Conservation (phyloP, 2,329 filamentous ascomycete species). For the Fusarium pininemorale region DNA sequence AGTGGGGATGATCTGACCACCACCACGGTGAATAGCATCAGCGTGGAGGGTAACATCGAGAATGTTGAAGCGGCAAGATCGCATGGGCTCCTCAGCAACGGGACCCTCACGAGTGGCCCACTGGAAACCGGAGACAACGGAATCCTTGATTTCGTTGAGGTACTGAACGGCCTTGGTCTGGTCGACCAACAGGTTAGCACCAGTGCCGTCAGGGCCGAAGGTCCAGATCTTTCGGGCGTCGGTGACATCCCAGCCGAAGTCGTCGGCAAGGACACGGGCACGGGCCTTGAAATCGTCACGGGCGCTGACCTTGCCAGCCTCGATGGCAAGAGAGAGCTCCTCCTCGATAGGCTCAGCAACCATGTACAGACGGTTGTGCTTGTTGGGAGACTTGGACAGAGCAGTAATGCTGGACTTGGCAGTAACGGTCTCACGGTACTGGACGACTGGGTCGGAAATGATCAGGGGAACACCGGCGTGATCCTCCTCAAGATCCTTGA, state of each 20-base stretch:
- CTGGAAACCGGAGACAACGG: slow-evolving; percentile 99
- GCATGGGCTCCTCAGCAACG: slow-evolving; percentile 98
- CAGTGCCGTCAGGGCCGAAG: slow-evolving; percentile 97
- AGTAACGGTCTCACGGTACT: slow-evolving; percentile 96
- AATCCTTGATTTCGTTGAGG: slow-evolving; percentile 99
- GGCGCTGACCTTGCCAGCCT: slow-evolving; percentile 88
- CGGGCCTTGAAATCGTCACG: slow-evolving; percentile 99
- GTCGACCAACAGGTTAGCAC: slow-evolving; percentile 98
- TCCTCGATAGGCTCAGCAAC: slow-evolving; percentile 89
- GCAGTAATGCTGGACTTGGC: slow-evolving; percentile 91
- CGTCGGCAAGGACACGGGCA: slow-evolving; percentile 94
- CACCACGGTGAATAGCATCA: slow-evolving; percentile 99
- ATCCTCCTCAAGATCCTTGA: slow-evolving; percentile 99
- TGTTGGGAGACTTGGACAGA: slow-evolving; percentile 99
- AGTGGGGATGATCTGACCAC: slow-evolving; percentile 98
- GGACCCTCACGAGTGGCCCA: slow-evolving; percentile 99
- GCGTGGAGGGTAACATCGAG: slow-evolving; percentile 99
- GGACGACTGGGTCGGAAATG: slow-evolving; percentile 97
- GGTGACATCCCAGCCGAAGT: slow-evolving; percentile 99
- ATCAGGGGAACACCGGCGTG: slow-evolving; percentile 98
- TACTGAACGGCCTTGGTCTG: slow-evolving; percentile 99
- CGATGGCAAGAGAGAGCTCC: slow-evolving; percentile 91
- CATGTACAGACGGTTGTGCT: slow-evolving; percentile 99
- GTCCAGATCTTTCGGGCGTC: slow-evolving; percentile 99
- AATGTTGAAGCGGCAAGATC: slow-evolving; percentile 97